Percentiles rank a stretch among this genome's conserved stretches.
Evolutionary conservation across 805 yeast genomes (phyloP).

Genomic region (Candida chauliodis): DNA sequence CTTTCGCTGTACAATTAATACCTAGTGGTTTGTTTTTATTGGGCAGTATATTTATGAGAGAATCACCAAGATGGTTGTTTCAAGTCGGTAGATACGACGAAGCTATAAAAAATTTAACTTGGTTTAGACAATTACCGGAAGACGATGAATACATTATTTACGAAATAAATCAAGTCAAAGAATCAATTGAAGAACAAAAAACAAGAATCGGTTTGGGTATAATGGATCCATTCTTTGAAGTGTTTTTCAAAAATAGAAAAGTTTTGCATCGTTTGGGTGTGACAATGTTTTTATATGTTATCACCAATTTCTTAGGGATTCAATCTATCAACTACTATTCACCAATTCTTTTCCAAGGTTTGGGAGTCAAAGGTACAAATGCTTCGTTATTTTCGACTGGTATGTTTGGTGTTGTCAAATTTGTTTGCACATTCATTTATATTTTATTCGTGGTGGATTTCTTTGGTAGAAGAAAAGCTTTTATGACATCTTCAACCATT

Average conservation of each 20-base stretch:
- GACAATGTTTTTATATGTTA: conserved; percentile 30
- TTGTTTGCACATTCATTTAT: conserved; percentile 43
- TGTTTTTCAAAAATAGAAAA: conserved; percentile 35
- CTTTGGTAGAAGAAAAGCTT: conserved; percentile 49
- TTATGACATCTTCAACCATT: conserved; percentile 35
- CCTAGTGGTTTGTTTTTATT: conserved; percentile 45
- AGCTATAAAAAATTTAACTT: conserved; percentile 38
- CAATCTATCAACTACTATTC: conserved; percentile 55
- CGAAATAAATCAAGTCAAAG: conserved; percentile 50
- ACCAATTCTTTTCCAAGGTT: conserved; percentile 46
- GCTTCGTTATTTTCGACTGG: conserved; percentile 43
- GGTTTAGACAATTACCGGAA: conserved; percentile 40
- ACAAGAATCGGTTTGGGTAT: conserved; percentile 25
- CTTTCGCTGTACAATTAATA: conserved; percentile 46
- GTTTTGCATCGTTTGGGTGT: conserved; percentile 44
- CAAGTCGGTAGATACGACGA: conserved; percentile 38
- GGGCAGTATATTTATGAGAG: conserved; percentile 42
- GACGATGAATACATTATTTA: conserved; percentile 49
- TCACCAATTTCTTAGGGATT: conserved; percentile 40
- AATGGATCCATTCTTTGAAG: conserved; percentile 24
- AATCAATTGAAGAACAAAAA: conserved; percentile 37
- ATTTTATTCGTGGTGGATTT: conserved; percentile 54
- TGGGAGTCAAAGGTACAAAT: conserved; percentile 34
- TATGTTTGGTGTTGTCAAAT: conserved; percentile 51
- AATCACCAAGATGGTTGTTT: conserved; percentile 51